A percentile compares a stretch with the other conserved stretches of the same genome.
Conservation (phyloP, 345 rosid species). For the Carallia brachiata region DNA sequence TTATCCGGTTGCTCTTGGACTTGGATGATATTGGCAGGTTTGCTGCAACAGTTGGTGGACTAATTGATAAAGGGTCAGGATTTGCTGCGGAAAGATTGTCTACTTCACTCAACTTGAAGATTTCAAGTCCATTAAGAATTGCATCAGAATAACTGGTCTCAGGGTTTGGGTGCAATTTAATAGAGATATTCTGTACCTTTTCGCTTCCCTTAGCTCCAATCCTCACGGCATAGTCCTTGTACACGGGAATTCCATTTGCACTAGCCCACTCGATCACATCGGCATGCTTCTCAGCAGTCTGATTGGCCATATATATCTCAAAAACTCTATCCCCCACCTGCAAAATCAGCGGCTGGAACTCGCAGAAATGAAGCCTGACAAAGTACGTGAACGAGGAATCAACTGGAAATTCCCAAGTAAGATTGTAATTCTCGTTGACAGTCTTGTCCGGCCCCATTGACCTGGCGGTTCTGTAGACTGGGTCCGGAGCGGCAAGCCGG, state of each 20-base stretch:
- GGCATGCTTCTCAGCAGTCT: background rate
- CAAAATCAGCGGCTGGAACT: conserved; percentile 1
- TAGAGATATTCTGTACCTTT: background rate
- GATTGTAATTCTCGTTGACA: conserved; percentile 7
- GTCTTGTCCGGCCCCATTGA: background rate
- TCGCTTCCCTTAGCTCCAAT: background rate
- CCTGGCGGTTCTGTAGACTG: conserved; percentile 17
- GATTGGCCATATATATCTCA: conserved; percentile 4
- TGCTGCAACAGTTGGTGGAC: background rate
- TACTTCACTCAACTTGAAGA: conserved; percentile 7
- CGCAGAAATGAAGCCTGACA: conserved; percentile 38
- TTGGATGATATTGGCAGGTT: background rate
- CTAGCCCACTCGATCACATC: conserved; percentile 6
- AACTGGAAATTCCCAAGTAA: conserved; percentile 33
- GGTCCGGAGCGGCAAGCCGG: conserved; percentile 17
- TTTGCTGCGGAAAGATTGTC: conserved; percentile 10
- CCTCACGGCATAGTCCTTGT: conserved; percentile 3
- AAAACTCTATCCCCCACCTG: conserved; percentile 9
- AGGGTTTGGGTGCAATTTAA: background rate
- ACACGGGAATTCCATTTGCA: conserved; percentile 3
- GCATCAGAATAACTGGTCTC: background rate
- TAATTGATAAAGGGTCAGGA: background rate
- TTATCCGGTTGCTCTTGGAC: background rate
- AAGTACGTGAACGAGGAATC: conserved; percentile 29
- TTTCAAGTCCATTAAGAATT: conserved; percentile 20